These are phyloP conservation scores for Diutina mesorugosa DNA, from an alignment of 1,139 yeast species.

Conservation along the genomic window DNA sequence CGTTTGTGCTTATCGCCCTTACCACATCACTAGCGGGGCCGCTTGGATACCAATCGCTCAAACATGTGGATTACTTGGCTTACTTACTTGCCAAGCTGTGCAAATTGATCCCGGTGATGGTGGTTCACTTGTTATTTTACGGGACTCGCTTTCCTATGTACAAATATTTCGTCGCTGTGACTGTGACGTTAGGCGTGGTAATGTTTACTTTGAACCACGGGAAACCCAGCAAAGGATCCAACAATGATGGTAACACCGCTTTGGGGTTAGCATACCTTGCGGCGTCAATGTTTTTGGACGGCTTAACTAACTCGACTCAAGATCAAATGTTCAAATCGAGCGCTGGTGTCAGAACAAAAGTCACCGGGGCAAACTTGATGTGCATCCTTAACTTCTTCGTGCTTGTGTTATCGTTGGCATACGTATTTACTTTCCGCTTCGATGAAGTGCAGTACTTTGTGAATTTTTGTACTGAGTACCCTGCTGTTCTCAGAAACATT, in stretches of 20 bases:
- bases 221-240: constrained; percentile 10
- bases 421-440: constrained; percentile 29
- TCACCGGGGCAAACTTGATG: constrained; percentile 81
- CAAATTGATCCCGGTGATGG: constrained; percentile 83
- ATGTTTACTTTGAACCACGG: constrained; percentile 49
- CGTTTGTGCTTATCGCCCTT: constrained; percentile 52
- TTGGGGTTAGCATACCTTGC: constrained; percentile 51
- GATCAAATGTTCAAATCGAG: constrained; percentile 58
- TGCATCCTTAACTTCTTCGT: constrained; percentile 59
- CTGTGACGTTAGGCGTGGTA: constrained; percentile 73
- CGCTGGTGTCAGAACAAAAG: constrained; percentile 5
- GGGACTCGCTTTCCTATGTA: constrained; percentile 58
- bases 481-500: constrained; percentile 42
- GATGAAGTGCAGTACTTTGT: constrained; percentile 38
- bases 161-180: constrained; percentile 64
- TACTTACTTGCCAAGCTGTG: constrained; percentile 85
- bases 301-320: constrained; percentile 86
- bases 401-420: constrained; percentile 22
- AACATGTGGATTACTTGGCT: constrained; percentile 78
- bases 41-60: constrained; percentile 58
- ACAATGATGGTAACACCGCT: constrained; percentile 27
- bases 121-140: constrained; percentile 67
- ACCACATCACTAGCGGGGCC: constrained; percentile 81
- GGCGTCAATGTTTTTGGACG: constrained; percentile 68
- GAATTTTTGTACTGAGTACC: constrained; percentile 28